Percentiles rank a stretch among this genome's conserved stretches.
These are phyloP conservation scores for Helianthus tuberosus DNA, from an alignment of 129 eudicot genomes.

Conservation along the genomic window DNA sequence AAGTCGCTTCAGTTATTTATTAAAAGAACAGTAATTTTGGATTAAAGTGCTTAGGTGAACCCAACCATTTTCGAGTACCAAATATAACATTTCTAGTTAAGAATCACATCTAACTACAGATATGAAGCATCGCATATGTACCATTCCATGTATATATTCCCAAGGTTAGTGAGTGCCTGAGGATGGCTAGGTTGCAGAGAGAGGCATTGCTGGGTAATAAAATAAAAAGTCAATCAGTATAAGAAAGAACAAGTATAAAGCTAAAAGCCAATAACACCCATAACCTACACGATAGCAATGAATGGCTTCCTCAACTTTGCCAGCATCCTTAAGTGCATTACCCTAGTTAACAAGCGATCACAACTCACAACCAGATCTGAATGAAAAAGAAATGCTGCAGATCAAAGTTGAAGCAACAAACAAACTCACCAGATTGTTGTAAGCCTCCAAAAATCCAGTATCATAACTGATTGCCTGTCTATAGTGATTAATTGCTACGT, in stretches of 20 bases:
- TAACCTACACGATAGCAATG: slow-evolving; percentile 80
- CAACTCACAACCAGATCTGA: slow-evolving; percentile 2
- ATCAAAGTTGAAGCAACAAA: neutral
- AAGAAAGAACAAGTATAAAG: neutral
- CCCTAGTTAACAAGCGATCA: slow-evolving; percentile 48
- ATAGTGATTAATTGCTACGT: slow-evolving; percentile 81
- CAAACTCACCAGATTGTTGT: slow-evolving; percentile 73
- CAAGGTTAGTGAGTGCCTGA: slow-evolving; percentile 95
- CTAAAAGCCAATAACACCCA: neutral
- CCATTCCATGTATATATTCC: slow-evolving; percentile 98
- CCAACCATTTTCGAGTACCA: neutral
- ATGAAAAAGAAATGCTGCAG: neutral
- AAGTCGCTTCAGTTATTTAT: neutral
- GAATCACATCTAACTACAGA: neutral
- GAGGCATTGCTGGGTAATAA: slow-evolving; percentile 78
- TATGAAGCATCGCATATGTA: slow-evolving; percentile 32
- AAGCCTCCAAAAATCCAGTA: slow-evolving; percentile 91
- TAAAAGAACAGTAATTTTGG: neutral
- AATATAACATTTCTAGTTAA: neutral
- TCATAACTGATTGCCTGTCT: slow-evolving; percentile 84
- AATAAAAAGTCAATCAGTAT: slow-evolving; percentile 13
- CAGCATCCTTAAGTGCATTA: slow-evolving; percentile 92
- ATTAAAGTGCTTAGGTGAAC: neutral
- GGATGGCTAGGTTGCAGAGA: slow-evolving; percentile 92
- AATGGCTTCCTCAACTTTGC: slow-evolving; percentile 83